These are phyloP conservation scores for Termitomyces sp. DNA, from an alignment of 1,284 basidiomycete species.

Conservation along the genomic window DNA sequence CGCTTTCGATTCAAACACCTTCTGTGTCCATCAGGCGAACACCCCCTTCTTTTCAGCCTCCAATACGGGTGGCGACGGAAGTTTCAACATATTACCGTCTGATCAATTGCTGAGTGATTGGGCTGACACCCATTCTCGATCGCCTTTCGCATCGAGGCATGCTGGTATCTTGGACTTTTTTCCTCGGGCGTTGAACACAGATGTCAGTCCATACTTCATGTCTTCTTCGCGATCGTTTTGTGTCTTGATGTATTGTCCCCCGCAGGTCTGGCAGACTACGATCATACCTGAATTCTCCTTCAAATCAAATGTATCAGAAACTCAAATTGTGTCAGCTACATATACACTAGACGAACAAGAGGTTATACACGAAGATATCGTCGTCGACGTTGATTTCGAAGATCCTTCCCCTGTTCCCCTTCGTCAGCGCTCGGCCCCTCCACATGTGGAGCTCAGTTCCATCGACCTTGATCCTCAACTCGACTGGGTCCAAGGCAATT, in stretches of 20 bases:
- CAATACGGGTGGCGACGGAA: too few relatives aligned
- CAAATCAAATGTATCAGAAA: neutral
- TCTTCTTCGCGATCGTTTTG: neutral
- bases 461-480: conserved; percentile 1
- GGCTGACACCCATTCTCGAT: too few relatives aligned
- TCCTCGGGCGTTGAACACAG: neutral
- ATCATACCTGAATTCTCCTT: neutral
- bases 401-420: neutral
- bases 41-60: too few relatives aligned
- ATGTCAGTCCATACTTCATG: neutral
- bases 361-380: neutral
- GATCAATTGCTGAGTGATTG: too few relatives aligned
- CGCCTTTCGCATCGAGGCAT: neutral
- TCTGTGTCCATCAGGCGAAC: too few relatives aligned
- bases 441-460: neutral
- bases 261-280: neutral
- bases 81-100: too few relatives aligned
- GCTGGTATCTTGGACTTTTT: neutral
- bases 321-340: neutral
- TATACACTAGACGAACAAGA: neutral
- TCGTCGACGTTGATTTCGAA: neutral
- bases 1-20: too few relatives aligned
- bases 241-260: neutral
- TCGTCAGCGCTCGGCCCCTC: neutral
- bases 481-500: neutral